Base-by-base conservation (phyloP, 2,329 filamentous ascomycete genomes). In the Alternaria conjuncta region DNA sequence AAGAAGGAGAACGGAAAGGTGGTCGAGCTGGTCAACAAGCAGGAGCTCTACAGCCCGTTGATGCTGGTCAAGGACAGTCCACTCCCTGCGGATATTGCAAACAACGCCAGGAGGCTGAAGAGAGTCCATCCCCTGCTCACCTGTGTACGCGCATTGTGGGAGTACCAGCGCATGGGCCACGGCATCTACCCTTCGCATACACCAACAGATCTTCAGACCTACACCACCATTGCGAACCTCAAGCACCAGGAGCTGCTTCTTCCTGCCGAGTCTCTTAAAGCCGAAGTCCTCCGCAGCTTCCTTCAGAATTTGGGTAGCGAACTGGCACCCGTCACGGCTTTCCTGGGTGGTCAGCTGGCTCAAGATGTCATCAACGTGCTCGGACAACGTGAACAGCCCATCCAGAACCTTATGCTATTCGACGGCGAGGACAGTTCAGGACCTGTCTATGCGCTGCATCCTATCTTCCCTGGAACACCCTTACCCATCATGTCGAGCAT, bases 351-450 rank as follows among this genome's bases (percentile, higher is more conserved):
- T 10, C 89, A 94, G 78, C 86, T 99, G 15, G 93, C 95, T 1
- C 96, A 99, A 81, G 96, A 99, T 77, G 94, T 97, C 55, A 98
- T 99, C 82, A 98, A 98, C 74, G 94, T 97, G 30, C 87, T 98
- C 6, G 93, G 94, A 53, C 89, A 92, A 77, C 89, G 92, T 44
- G 94, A 98, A 82, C 96, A 97, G 80, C 96, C 96, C 1, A 91
- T 99, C 45, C 96, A 99, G 82, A 99, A 99, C 79, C 89, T 97
- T 78, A 87, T 97, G 54, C 84, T 98, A 20, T 97, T 98, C 74
- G 94, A 98, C 78, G 94, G 94, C 13, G 92, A 93, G 71, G 87
- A 86, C 49, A 92, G 92, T 80, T 88, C 92, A 68, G 92, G 91
- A 0, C 89, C 89, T 2, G 89, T 96, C 69, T 97, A 96, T 77